Base-by-base conservation (phyloP, 805 yeast species). In the Zygoascus ofunaensis region DNA sequence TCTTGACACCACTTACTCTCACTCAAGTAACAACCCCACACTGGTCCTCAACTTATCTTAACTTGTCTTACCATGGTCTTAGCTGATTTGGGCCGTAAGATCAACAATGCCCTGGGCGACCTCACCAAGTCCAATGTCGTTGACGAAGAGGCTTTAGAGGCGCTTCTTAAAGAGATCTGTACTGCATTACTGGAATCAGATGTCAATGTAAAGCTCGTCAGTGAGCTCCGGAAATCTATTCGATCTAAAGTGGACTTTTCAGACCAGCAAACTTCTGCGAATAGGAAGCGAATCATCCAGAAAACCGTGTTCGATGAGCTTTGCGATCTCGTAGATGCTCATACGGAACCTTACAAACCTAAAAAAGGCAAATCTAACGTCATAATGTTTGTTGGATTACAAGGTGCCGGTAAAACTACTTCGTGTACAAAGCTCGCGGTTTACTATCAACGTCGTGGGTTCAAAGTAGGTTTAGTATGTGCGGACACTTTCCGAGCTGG, bases 401-500 rank as follows among this genome's bases (percentile, higher is more conserved):
- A 92, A 64, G 98, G 98, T 69, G 92, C 97, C 10, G 98, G 98
- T 74, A 92, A 92, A 63, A 92, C 98, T 26, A 92, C 98, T 0
- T 80, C 96, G 2, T 89, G 97, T 77, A 92, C 98, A 1, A 92
- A 92, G 53, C 71, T 90, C 55, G 98, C 98, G 0, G 94, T 87
- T 1, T 89, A 85, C 61, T 92, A 92, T 62, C 90, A 87, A 58
- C 77, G 89, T 59, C 73, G 97, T 58, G 97, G 97, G 2, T 87
- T 80, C 66, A 89, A 87, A 61, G 95, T 87, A 39, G 97, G 97
- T 43, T 71, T 92, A 60, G 97, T 92, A 21, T 92, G 98, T 76
- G 98, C 98, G 1, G 98, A 92, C 70, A 92, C 98, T 24, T 92
- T 90, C 73, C 80, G 98, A 73, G 98, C 98, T 32, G 98, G 98